Percentiles rank a stretch among this genome's conserved stretches.
Conservation (phyloP, 805 yeast genomes). For the Priceomyces medius region DNA sequence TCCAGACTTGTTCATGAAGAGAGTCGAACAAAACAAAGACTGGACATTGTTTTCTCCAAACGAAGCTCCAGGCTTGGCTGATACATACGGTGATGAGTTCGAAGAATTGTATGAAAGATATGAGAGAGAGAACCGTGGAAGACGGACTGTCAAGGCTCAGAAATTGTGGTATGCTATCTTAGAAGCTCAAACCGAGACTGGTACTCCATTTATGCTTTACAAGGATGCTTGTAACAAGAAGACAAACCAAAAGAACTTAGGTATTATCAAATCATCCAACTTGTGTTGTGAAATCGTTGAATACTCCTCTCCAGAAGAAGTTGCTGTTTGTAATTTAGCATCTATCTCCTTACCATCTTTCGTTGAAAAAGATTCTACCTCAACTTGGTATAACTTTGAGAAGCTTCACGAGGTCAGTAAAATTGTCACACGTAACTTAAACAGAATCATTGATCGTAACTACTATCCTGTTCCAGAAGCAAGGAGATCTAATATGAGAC, state of each 20-base stretch:
- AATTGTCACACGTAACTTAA: constrained; percentile 55
- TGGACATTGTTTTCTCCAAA: constrained; percentile 63
- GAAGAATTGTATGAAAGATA: constrained; percentile 50
- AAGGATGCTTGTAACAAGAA: constrained; percentile 61
- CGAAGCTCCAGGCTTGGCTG: constrained; percentile 57
- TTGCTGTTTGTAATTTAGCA: constrained; percentile 62
- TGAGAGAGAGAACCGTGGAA: constrained; percentile 52
- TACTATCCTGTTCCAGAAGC: constrained; percentile 59
- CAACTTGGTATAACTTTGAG: constrained; percentile 53
- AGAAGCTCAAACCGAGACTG: constrained; percentile 65
- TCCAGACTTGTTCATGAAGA: constrained; percentile 60
- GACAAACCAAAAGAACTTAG: constrained; percentile 60
- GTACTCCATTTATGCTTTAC: constrained; percentile 64
- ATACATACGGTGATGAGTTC: constrained; percentile 56
- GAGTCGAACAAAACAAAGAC: constrained; percentile 54
- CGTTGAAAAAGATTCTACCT: constrained; percentile 43
- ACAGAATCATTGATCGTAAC: constrained; percentile 56
- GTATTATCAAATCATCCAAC: constrained; percentile 58
- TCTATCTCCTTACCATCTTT: constrained; percentile 59
- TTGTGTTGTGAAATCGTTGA: constrained; percentile 65
- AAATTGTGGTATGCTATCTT: constrained; percentile 60
- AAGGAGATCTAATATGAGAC: constrained; percentile 51
- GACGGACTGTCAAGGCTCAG: constrained; percentile 53
- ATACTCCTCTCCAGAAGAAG: constrained; percentile 57
- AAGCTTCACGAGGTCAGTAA: constrained; percentile 55